A percentile compares a stretch with the other conserved stretches of the same genome.
Conservation (phyloP, 129 eudicot genomes). For the Erigeron canadensis region DNA sequence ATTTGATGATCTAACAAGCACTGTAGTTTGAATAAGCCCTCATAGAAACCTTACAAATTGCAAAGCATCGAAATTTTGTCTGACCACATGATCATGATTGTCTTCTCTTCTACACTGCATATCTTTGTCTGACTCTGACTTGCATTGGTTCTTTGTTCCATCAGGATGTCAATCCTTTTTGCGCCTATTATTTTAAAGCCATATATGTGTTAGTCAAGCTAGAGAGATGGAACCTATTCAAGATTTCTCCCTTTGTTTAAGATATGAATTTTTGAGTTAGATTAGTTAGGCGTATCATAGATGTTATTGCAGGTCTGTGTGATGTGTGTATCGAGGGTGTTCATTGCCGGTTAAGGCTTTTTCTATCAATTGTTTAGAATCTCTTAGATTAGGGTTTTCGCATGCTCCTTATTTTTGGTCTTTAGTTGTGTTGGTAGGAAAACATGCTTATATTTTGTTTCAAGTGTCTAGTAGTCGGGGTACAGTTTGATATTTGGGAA, state of each 20-base stretch:
- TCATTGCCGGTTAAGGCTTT: not conserved
- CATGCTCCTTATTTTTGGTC: not conserved
- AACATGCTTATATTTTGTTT: not conserved
- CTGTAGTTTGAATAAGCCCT: no score
- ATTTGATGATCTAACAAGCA: no score
- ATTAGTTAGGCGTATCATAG: not conserved
- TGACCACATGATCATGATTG: no score
- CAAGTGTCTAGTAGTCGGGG: not conserved
- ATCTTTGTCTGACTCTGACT: no score
- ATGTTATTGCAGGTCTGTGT: not conserved
- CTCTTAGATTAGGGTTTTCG: not conserved
- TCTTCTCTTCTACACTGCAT: no score
- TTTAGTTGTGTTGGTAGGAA: not conserved
- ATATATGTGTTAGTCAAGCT: no score
- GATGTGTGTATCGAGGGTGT: constrained; percentile 7
- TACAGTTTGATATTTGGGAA: not conserved
- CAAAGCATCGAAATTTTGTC: no score
- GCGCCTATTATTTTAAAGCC: no score
- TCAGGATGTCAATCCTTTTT: no score
- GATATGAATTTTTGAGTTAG: not conserved
- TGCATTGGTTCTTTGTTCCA: no score
- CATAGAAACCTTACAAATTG: no score
- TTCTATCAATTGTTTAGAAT: not conserved
- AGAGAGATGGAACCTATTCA: not conserved
- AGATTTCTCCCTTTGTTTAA: not conserved